Base-by-base conservation (phyloP, 768 basidiomycete species). In the Gloeopeniophorella convolvens region DNA sequence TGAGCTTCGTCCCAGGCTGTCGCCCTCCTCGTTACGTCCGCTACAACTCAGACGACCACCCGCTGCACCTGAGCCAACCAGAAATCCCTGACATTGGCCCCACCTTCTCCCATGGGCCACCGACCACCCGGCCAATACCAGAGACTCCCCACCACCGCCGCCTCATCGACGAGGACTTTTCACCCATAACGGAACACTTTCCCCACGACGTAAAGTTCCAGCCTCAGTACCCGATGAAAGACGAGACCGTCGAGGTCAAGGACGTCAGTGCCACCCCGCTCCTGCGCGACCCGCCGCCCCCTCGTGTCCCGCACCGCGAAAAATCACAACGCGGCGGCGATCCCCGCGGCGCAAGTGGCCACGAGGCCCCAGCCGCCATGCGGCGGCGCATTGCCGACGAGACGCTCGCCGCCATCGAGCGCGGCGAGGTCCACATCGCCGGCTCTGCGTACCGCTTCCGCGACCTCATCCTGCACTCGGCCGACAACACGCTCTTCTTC, bases 401-500 rank as follows among this genome's bases (percentile, higher is more conserved):
- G 40, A 83, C 82, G 0, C 58, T 83, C 2, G 59, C 63, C 11
- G 73, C 72, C 8, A 72, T 83, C 44, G 63, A 75, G 24, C 54
- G 63, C 2, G 82, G 82, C 15, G 68, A 66, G 9, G 73, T 70
- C 55, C 62, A 57, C 21, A 54, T 65, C 11, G 51, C 59, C 4
- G 59, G 64, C 32, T 54, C 52, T 8, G 59, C 57, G 3, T 62
- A 70, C 59, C 68, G 69, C 55, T 59, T 76, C 39, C 58, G 62
- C 23, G 66, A 65, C 4, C 61, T 65, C 48, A 56, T 70, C 42
- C 58, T 60, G 42, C 61, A 64, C 41, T 68, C 70, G 16, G 64
- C 62, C 27, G 68, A 66, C 42, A 66, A 72, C 44, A 83, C 83
- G 0, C 64, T 65, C 23, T 83, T 75, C 60, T 83, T 78, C 54